Evolutionary conservation across 225 moss, liverwort and hornwort genomes (phyloP), one percentile per base, ranked within the genome.

Genomic region (Polytrichum formosum): DNA sequence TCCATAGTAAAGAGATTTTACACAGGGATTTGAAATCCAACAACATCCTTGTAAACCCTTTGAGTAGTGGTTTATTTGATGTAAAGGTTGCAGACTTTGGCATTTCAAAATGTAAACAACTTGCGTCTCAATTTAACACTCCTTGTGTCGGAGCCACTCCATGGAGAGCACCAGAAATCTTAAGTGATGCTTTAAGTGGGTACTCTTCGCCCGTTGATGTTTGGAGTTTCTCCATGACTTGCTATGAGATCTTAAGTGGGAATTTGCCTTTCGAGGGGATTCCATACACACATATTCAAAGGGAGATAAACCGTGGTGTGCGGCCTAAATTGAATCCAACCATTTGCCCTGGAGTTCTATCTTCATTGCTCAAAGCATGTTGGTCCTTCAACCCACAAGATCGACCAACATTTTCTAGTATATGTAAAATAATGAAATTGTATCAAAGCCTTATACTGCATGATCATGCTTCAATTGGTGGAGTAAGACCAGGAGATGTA

Each of bases 301-400:
- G n/a, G 18, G n/a, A 56, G n/a, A 56, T 56, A 56, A 17, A 17
- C 18, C 18, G 55, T 18, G 55, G n/a, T 56, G 55, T 56, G 5
- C 18, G 55, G n/a, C n/a, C 55, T 17, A 18, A 17, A 56, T 4
- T 56, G 7, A 4, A 18, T 17, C 55, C 18, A 18, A 18, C 18
- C 6, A 4, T 56, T 56, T 56, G 55, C n/a, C 55, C 18, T 17
- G n/a, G 55, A 56, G n/a, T 56, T 56, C 19, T 56, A 17, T 56
- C n/a, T 19, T 18, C n/a, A 56, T n/a, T 56, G n/a, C 55, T 56
- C n/a, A 56, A 4, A 56, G n/a, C 18, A 56, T 56, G n/a, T 56
- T 56, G 55, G 55, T 56, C n/a, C n/a, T n/a, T 56, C 18, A 56
- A 56, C 55, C 55, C 55, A 56, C n/a, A 30, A n/a, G 55, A 56